Evolutionary conservation across 164 flowering plant genomes (phyloP).

Genomic region (Kingdonia uniflora): DNA sequence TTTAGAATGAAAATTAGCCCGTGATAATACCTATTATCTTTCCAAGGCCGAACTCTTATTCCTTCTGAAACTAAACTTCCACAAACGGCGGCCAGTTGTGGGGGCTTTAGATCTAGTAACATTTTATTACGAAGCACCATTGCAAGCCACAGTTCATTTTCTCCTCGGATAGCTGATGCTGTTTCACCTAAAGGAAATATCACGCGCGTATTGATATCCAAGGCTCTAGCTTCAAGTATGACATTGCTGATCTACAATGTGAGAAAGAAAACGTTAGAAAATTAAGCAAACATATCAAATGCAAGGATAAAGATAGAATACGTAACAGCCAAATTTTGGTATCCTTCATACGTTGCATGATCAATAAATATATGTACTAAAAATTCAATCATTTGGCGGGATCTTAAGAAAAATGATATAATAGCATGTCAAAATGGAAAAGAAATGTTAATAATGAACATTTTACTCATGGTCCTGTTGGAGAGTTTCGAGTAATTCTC

Average conservation of each 20-base stretch:
- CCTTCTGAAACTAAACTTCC: slow-evolving; percentile 94
- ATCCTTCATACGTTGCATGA: too few species aligned
- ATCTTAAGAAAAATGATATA: too few species aligned
- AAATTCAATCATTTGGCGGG: too few species aligned
- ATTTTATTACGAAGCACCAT: slow-evolving; percentile 78
- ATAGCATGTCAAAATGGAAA: too few species aligned
- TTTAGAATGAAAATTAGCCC: background rate
- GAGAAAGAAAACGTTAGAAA: slow-evolving; percentile 4
- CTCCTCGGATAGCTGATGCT: slow-evolving; percentile 95
- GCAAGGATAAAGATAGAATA: too few species aligned
- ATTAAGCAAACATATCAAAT: too few species aligned
- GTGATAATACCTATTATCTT: slow-evolving; percentile 41
- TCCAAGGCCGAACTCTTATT: slow-evolving; percentile 70
- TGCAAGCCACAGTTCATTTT: slow-evolving; percentile 98
- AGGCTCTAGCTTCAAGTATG: slow-evolving; percentile 78
- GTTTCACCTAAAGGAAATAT: slow-evolving; percentile 95
- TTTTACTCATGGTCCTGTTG: too few species aligned
- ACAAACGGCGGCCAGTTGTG: slow-evolving; percentile 90
- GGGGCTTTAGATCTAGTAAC: slow-evolving; percentile 63
- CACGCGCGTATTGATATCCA: slow-evolving; percentile 69
- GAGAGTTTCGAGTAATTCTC: too few species aligned
- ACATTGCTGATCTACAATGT: slow-evolving; percentile 60
- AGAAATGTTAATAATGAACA: too few species aligned
- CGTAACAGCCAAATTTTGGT: too few species aligned
- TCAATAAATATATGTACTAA: too few species aligned